These are phyloP conservation scores for Cercospora sp. DNA, from an alignment of 2,329 filamentous ascomycete genomes.

Conservation along the genomic window DNA sequence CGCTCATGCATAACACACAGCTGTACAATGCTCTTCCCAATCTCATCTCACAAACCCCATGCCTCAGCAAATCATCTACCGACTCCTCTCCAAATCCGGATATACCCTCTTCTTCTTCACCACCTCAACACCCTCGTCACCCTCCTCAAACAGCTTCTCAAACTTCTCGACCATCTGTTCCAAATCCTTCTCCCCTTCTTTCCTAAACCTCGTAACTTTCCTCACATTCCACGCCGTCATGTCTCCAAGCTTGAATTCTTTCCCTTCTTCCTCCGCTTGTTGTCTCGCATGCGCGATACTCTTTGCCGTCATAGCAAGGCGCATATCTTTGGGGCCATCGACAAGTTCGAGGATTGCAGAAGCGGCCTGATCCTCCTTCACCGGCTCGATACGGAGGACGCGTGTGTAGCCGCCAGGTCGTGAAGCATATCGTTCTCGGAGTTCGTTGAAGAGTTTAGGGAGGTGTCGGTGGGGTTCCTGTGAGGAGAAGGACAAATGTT, in stretches of 20 bases:
- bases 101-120: slow-evolving; percentile 41
- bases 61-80: neutral
- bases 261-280: slow-evolving; percentile 40
- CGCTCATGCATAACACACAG: slow-evolving; percentile 1
- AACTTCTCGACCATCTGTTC: slow-evolving; percentile 58
- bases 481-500: neutral
- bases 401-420: slow-evolving; percentile 93
- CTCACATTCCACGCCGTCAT: slow-evolving; percentile 75
- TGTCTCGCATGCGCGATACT: slow-evolving; percentile 62
- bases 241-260: slow-evolving; percentile 61
- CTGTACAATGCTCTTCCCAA: neutral
- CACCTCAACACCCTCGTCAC: slow-evolving; percentile 38
- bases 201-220: slow-evolving; percentile 78
- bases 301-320: slow-evolving; percentile 89
- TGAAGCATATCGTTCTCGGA: slow-evolving; percentile 73
- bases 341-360: slow-evolving; percentile 93
- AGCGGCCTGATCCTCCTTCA: slow-evolving; percentile 81
- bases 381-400: slow-evolving; percentile 85
- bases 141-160: slow-evolving; percentile 37
- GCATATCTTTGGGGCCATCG: slow-evolving; percentile 89
- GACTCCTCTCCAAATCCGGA: slow-evolving; percentile 27
- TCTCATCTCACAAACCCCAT: too few relatives aligned
- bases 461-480: slow-evolving; percentile 44
- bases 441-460: slow-evolving; percentile 82
- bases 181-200: slow-evolving; percentile 65